phyloP scores from a whole-genome alignment of 116 monocot genomes.

The Zostera marina region DNA sequence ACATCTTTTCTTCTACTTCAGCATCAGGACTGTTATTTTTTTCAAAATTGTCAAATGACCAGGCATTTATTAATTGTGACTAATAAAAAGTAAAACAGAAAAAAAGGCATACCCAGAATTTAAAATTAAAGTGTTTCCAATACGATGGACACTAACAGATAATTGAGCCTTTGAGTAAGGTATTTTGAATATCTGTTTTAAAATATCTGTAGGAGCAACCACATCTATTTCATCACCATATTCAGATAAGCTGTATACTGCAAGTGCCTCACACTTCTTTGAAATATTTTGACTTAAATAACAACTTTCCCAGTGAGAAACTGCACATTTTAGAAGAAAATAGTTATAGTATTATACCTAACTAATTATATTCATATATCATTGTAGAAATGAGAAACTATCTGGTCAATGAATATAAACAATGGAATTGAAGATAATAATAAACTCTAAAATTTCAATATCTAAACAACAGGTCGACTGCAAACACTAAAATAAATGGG shows the following conservation, averaged over 20 bases:
- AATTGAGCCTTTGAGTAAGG: conserved; percentile 87
- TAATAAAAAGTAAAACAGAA: neutral
- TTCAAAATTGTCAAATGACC: neutral
- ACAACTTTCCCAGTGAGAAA: conserved; percentile 32
- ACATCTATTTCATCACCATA: conserved; percentile 97
- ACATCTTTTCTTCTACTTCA: conserved; percentile 81
- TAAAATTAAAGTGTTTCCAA: conserved; percentile 93
- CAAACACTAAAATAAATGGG: too few relatives aligned
- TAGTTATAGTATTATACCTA: neutral
- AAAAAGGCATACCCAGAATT: conserved; percentile 64
- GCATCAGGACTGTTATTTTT: conserved; percentile 50
- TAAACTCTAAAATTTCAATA: too few relatives aligned
- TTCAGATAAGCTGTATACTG: conserved; percentile 71
- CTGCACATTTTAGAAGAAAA: conserved; percentile 20
- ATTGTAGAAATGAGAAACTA: neutral
- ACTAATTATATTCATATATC: neutral
- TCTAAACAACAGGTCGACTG: too few relatives aligned
- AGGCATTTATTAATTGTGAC: neutral
- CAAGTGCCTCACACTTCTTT: conserved; percentile 84
- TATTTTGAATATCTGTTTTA: conserved; percentile 98
- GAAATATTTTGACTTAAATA: conserved; percentile 48
- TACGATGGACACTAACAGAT: conserved; percentile 88
- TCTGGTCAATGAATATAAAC: neutral
- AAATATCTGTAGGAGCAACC: conserved; percentile 78
- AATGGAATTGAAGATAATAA: too few relatives aligned